These are phyloP conservation scores for Microdochium paspali DNA, from an alignment of 2,329 filamentous ascomycete species.

Conservation along the genomic window DNA sequence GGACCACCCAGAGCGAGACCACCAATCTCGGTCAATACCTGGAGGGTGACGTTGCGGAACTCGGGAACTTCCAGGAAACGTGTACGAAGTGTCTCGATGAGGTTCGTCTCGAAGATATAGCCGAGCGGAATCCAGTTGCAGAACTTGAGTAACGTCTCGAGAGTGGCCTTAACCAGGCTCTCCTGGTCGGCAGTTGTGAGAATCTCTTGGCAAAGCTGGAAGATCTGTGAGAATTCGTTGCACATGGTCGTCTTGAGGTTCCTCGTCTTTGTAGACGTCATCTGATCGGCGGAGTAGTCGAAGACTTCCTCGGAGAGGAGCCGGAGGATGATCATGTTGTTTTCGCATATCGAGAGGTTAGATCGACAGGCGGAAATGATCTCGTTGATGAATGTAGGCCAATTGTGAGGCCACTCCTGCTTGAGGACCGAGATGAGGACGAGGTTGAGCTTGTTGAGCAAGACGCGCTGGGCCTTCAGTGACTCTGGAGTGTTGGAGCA, in stretches of 20 bases:
- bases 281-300: conserved; percentile 96
- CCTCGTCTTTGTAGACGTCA: conserved; percentile 96
- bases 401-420: conserved; percentile 99
- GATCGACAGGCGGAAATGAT: conserved; percentile 95
- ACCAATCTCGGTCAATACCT: conserved; percentile 95
- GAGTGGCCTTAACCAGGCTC: conserved; percentile 87
- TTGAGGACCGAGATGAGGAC: conserved; percentile 96
- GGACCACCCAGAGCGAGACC: conserved; percentile 74
- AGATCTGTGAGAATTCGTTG: conserved; percentile 96
- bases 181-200: conserved; percentile 81
- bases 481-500: conserved; percentile 85
- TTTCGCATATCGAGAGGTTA: conserved; percentile 95
- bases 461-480: conserved; percentile 72
- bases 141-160: conserved; percentile 91
- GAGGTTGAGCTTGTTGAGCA: conserved; percentile 96
- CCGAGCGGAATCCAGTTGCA: conserved; percentile 98
- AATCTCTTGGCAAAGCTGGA: conserved; percentile 94
- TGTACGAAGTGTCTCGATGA: conserved; percentile 89
- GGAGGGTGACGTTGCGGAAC: conserved; percentile 93
- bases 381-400: conserved; percentile 99
- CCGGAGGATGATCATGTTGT: conserved; percentile 98
- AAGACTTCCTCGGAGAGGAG: conserved; percentile 97
- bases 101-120: conserved; percentile 95
- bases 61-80: conserved; percentile 89
- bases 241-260: conserved; percentile 99